Conservation (phyloP, 306 rosid species). For the Lablab purpureus region DNA sequence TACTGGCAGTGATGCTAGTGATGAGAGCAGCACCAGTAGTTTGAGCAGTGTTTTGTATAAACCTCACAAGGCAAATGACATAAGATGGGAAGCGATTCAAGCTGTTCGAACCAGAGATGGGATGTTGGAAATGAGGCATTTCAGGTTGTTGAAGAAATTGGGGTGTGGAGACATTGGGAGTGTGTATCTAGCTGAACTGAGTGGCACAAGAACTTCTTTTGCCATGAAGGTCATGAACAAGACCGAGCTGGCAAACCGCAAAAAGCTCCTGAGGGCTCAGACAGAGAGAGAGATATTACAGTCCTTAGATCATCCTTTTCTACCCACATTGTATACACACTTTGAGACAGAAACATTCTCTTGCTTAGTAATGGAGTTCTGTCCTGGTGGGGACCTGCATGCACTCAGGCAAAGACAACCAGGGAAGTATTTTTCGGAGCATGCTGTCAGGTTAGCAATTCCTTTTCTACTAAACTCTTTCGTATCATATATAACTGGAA, state of each 20-base stretch:
- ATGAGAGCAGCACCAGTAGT: constrained; percentile 84
- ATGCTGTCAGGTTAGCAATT: constrained; percentile 85
- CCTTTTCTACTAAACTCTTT: constrained; percentile 32
- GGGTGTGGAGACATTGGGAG: constrained; percentile 98
- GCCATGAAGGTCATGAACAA: constrained; percentile 98
- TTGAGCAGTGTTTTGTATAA: constrained; percentile 77
- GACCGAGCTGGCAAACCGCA: constrained; percentile 73
- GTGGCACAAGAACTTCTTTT: constrained; percentile 80
- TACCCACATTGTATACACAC: constrained; percentile 88
- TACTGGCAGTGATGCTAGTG: constrained; percentile 89
- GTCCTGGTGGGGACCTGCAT: constrained; percentile 96
- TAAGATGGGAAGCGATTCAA: constrained; percentile 95
- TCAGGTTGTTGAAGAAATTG: constrained; percentile 74
- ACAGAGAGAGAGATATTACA: constrained; percentile 96
- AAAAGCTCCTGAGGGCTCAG: constrained; percentile 92
- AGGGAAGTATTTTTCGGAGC: constrained; percentile 86
- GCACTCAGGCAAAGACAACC: constrained; percentile 91
- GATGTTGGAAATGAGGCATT: constrained; percentile 76
- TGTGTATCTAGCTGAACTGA: constrained; percentile 85
- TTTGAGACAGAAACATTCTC: constrained; percentile 86
- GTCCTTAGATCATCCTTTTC: constrained; percentile 93
- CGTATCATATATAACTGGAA: constrained; percentile 4
- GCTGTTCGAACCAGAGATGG: constrained; percentile 74
- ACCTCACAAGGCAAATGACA: constrained; percentile 88
- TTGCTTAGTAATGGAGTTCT: constrained; percentile 94